A percentile compares a stretch with the other conserved stretches of the same genome.
Conservation (phyloP, 2,329 filamentous ascomycete genomes). For the Huntiella savannae region DNA sequence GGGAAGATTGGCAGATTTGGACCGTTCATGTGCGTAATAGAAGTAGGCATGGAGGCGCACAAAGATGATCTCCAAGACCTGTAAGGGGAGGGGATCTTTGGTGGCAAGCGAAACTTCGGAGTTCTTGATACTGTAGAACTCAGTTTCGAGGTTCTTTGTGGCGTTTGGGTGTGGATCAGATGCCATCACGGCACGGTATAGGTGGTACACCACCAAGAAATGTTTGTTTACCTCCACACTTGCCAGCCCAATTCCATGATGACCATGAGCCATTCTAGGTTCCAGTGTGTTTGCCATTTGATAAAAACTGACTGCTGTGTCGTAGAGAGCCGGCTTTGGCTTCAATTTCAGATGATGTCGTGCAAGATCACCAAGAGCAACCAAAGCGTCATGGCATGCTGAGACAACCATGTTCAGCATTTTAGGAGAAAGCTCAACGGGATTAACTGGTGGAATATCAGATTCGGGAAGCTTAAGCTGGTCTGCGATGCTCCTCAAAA, state of each 20-base stretch:
- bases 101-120: conserved; percentile 18
- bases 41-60: conserved; percentile 70
- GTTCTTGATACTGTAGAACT: conserved; percentile 39
- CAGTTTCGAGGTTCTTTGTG: conserved; percentile 54
- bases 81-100: conserved; percentile 23
- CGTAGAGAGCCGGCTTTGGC: conserved; percentile 56
- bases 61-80: conserved; percentile 62
- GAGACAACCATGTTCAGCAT: conserved; percentile 42
- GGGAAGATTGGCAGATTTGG: conserved; percentile 36
- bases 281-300: conserved; percentile 59
- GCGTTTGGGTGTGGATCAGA: conserved; percentile 58
- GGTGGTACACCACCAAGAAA: conserved; percentile 70
- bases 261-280: conserved; percentile 60
- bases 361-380: conserved; percentile 76
- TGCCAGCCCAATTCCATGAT: conserved; percentile 83
- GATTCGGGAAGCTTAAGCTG: conserved; percentile 5
- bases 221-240: conserved; percentile 60
- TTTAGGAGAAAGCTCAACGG: conserved; percentile 26
- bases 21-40: conserved; percentile 57
- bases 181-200: conserved; percentile 66
- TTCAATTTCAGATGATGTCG: conserved; percentile 65
- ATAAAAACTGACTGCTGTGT: conserved; percentile 69
- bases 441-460: conserved; percentile 7
- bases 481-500: conserved; percentile 25
- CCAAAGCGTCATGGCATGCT: conserved; percentile 66